These are phyloP conservation scores for Globisporangium takayamanum DNA, from an alignment of 352 stramenopile species.

Conservation along the genomic window DNA sequence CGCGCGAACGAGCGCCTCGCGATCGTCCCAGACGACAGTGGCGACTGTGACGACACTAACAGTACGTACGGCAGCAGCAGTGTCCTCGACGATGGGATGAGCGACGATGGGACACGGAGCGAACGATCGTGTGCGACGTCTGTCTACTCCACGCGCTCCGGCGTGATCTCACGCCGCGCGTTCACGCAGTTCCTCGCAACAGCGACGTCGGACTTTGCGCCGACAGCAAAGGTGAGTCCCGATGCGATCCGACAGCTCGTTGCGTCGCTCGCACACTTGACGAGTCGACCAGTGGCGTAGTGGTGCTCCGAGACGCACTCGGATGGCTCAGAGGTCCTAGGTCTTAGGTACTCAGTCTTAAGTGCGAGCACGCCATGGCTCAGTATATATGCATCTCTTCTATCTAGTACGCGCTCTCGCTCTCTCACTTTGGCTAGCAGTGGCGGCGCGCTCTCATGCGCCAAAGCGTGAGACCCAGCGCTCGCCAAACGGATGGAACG, in stretches of 20 bases:
- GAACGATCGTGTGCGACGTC: slow-evolving; percentile 49
- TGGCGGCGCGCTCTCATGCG: slow-evolving; percentile 1
- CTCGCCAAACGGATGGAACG: slow-evolving; percentile 33
- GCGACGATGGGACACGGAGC: slow-evolving; percentile 8
- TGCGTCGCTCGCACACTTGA: slow-evolving; percentile 23
- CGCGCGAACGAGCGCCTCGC: slow-evolving; percentile 32
- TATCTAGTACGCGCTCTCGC: too few relatives aligned
- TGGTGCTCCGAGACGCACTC: too few relatives aligned
- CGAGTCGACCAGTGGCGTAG: slow-evolving; percentile 11
- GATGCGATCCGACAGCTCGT: slow-evolving; percentile 44
- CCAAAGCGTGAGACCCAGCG: slow-evolving; percentile 27
- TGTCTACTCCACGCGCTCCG: slow-evolving; percentile 41
- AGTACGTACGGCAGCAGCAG: neutral
- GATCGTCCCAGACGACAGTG: slow-evolving; percentile 36
- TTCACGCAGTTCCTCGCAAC: slow-evolving; percentile 43
- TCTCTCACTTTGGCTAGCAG: too few relatives aligned
- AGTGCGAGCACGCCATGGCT: too few relatives aligned
- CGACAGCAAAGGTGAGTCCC: slow-evolving; percentile 26
- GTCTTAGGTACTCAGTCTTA: too few relatives aligned
- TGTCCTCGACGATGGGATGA: slow-evolving; percentile 7
- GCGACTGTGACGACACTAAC: neutral
- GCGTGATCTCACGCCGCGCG: slow-evolving; percentile 46
- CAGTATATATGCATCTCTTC: neutral
- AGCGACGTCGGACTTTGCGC: slow-evolving; percentile 25
- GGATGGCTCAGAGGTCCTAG: too few relatives aligned